A percentile compares a stretch with the other conserved stretches of the same genome.
These are phyloP conservation scores for Mycosphaerella arachidis DNA, from an alignment of 2,329 filamentous ascomycete genomes.

Conservation along the genomic window DNA sequence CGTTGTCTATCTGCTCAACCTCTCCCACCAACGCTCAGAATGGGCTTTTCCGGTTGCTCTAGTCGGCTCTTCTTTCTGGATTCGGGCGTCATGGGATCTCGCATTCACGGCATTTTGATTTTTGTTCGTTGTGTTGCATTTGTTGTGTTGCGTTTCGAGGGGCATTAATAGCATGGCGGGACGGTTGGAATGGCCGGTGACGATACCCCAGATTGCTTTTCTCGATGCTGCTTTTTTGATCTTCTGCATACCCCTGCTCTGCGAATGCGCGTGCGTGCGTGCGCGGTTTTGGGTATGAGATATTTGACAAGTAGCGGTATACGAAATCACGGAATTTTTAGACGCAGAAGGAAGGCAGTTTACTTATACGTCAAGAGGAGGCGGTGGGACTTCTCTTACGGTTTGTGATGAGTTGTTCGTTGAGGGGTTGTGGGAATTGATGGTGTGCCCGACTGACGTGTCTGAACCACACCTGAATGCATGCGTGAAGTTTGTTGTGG, in stretches of 20 bases:
- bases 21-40: neutral
- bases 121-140: neutral
- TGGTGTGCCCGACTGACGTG: slow-evolving; percentile 1
- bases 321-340: neutral
- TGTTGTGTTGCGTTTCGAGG: neutral
- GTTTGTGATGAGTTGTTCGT: neutral
- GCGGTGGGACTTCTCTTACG: neutral
- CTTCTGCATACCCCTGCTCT: neutral
- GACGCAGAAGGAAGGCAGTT: neutral
- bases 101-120: neutral
- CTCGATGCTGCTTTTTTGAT: slow-evolving; percentile 2
- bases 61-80: neutral
- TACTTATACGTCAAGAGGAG: too few relatives aligned
- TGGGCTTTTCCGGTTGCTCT: neutral
- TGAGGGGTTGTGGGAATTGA: neutral
- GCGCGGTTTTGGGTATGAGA: neutral
- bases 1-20: neutral
- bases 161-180: slow-evolving; percentile 3
- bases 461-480: neutral
- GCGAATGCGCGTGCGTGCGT: neutral
- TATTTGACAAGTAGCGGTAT: neutral
- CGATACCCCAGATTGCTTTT: slow-evolving; percentile 4
- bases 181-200: slow-evolving; percentile 3
- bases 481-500: neutral
- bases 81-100: neutral